Conservation (phyloP, 768 basidiomycete genomes). For the Tephrocybe sp. region DNA sequence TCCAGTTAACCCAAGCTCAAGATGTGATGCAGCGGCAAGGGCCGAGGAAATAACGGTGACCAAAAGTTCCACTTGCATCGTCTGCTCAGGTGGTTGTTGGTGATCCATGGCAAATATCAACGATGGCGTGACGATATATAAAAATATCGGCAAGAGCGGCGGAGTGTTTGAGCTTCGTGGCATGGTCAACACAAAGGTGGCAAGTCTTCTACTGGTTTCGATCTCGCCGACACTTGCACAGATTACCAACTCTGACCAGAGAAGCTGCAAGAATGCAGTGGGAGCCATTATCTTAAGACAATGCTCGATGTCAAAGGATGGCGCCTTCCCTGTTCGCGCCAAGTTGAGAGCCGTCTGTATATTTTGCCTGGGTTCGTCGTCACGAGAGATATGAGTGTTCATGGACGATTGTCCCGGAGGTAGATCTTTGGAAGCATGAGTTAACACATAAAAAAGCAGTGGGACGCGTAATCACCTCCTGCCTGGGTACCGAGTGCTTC, state of each 20-base stretch:
- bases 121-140: slow-evolving; percentile 64
- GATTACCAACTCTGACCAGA: slow-evolving; percentile 66
- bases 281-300: slow-evolving; percentile 60
- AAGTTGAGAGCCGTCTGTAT: slow-evolving; percentile 55
- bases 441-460: slow-evolving; percentile 9
- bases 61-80: slow-evolving; percentile 58
- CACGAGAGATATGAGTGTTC: slow-evolving; percentile 34
- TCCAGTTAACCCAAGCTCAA: slow-evolving; percentile 66
- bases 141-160: slow-evolving; percentile 71
- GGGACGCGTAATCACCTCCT: slow-evolving; percentile 30
- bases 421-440: slow-evolving; percentile 14
- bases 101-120: slow-evolving; percentile 57
- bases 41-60: slow-evolving; percentile 63
- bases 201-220: slow-evolving; percentile 61
- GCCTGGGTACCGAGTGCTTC: slow-evolving; percentile 35
- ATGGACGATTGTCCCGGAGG: slow-evolving; percentile 5
- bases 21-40: slow-evolving; percentile 63
- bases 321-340: slow-evolving; percentile 61
- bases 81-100: slow-evolving; percentile 50
- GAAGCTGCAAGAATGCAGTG: slow-evolving; percentile 55
- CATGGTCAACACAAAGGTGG: slow-evolving; percentile 64
- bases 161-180: slow-evolving; percentile 51
- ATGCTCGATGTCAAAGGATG: slow-evolving; percentile 62
- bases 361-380: slow-evolving; percentile 53
- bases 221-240: slow-evolving; percentile 56